Evolutionary conservation across 768 basidiomycete species (phyloP).

Genomic region (Clavulina sp.): DNA sequence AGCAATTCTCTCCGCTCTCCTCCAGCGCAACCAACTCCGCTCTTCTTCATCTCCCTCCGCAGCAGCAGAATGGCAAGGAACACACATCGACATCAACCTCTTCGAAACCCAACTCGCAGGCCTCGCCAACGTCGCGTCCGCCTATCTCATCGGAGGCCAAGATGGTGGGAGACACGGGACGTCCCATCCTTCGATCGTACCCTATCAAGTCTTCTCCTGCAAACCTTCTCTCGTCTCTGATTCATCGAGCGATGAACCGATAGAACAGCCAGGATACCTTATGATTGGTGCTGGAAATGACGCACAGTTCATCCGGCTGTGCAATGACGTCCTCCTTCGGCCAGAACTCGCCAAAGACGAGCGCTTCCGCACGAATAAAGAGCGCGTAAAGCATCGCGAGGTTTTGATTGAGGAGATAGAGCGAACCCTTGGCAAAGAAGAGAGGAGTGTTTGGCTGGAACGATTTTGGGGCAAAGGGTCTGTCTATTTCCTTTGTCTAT

Average conservation of each 20-base stretch:
- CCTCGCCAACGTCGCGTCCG: conserved; percentile 81
- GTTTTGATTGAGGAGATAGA: conserved; percentile 55
- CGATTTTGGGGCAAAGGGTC: conserved; percentile 65
- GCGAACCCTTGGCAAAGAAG: conserved; percentile 34
- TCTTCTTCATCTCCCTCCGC: too few relatives aligned
- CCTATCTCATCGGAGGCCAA: conserved; percentile 73
- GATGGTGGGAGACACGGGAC: conserved; percentile 83
- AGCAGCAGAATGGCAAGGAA: too few relatives aligned
- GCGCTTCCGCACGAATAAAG: conserved; percentile 54
- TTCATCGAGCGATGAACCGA: conserved; percentile 63
- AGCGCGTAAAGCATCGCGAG: conserved; percentile 57
- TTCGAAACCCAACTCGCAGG: conserved; percentile 92
- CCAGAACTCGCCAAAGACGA: conserved; percentile 42
- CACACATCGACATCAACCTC: conserved; percentile 83
- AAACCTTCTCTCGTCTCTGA: too few relatives aligned
- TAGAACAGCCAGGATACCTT: too few relatives aligned
- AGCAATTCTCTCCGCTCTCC: conserved; percentile 77
- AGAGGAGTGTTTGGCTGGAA: conserved; percentile 58
- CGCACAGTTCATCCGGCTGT: conserved; percentile 62
- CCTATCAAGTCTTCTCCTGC: conserved; percentile 47
- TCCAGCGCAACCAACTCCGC: conserved; percentile 70
- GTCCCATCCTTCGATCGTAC: conserved; percentile 83
- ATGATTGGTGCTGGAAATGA: conserved; percentile 93
- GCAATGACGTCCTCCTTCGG: conserved; percentile 39
- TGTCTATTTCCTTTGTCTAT: conserved; percentile 14